Evolutionary conservation across 2,329 filamentous ascomycete genomes (phyloP), one percentile per base, ranked within the genome.

Genomic region (Colletotrichum navitas): DNA sequence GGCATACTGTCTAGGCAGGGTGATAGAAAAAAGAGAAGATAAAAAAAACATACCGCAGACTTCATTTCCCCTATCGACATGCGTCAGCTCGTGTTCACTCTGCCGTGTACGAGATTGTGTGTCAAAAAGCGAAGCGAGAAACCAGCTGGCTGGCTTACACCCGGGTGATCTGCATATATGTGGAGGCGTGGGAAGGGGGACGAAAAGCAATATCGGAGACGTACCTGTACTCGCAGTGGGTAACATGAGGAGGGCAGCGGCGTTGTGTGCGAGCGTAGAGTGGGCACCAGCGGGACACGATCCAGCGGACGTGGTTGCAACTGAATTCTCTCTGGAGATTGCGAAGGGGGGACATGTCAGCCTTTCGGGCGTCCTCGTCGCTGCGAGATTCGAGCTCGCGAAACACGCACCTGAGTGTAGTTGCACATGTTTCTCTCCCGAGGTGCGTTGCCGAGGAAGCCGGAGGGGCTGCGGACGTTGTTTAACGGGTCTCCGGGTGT

Each of bases 221-320:
- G 61, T 72, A 84, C 82, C 83, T 83, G 76, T 84, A 85, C 74
- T 84, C 82, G 69, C 83, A 84, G 78, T 83, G 84, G 49, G 84
- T 82, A 51, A 85, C 81, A 7, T 77, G 83, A 10, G 82, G 82
- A 43, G 81, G 80, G 72, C 83, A 85, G 73, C 83, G 79, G 71
- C 80, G 80, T 73, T 83, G 81, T 14, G 83, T 84, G 75, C 81
- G 81, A 67, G 84, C 84, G 66, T 85, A 85, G 73, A 83, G 83
- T 68, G 80, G 79, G 63, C 83, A 85, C 83, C 83, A 85, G 60
- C 74, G 68, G 34, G 83, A 84, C 71, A 84, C 83, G 67, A 84
- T 83, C 73, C 83, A 77, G 74, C 87, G 86, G 79, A 85, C 86
- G 77, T 87, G 85, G 65, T 85, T 82, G 73, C 86, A 87, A 78